Base-by-base conservation (phyloP, 1,284 basidiomycete species). In the Rhizoctonia solani region DNA sequence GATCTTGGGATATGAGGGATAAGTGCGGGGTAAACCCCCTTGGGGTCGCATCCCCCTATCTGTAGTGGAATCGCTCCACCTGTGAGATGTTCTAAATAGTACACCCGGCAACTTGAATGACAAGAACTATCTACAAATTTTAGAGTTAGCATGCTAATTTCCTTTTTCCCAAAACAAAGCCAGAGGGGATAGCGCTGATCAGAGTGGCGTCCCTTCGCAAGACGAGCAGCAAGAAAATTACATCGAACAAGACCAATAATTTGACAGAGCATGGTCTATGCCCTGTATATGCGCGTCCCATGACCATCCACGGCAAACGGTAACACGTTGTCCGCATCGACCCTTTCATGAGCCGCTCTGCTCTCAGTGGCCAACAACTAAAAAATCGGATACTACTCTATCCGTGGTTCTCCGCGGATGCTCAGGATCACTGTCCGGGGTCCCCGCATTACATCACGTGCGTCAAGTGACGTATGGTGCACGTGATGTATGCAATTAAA, bases 31-130 rank as follows among this genome's bases (percentile, higher is more conserved):
- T 42, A 46, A 21, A 32, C 32, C 32, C 44, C 56, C 44, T 25
- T 47, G n/a, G n/a, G n/a, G n/a, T n/a, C n/a, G n/a, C n/a, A 27
- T 30, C 56, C 56, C 32, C 56, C 56, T 61, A 61, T 61, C 56
- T 32, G 44, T 47, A n/a, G n/a, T n/a, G n/a, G n/a, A n/a, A n/a
- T n/a, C n/a, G 46, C 44, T 61, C 56, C 56, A 61, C 56, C 23
- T 25, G 41, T 46, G 44, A 11, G 44, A 9, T 46, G 9, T 16
- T 8, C 37, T 39, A 39, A 8, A 39, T 16, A 21, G 6, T 6
- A 6, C 13, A 6, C n/a, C 44, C 44, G 21, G 21, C 44, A 6
- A 46, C 44, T 6, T 6, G 21, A 9, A 8, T 6, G 44, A 46
- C 19, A 19, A 46, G 5, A 9, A 46, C 6, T 14, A 46, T 46